Percentiles rank a stretch among this genome's conserved stretches.
Conservation (phyloP, 805 yeast species). For the Kazachstania martiniae region DNA sequence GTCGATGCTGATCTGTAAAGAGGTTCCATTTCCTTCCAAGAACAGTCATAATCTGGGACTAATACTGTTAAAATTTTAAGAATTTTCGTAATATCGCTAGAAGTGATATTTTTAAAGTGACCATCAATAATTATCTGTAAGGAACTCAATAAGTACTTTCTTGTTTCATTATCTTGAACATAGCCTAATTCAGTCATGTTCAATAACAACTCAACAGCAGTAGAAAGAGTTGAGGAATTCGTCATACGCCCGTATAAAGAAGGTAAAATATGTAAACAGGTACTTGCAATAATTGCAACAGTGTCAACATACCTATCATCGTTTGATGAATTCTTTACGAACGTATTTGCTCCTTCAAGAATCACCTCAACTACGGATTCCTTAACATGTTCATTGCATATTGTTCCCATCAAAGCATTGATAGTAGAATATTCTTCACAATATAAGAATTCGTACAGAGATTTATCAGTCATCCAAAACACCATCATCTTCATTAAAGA, state of each 20-base stretch:
- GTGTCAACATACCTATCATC: constrained; percentile 38
- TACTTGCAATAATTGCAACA: constrained; percentile 47
- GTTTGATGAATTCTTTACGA: constrained; percentile 34
- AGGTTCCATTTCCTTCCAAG: constrained; percentile 38
- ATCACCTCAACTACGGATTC: constrained; percentile 50
- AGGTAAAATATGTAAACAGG: constrained; percentile 43
- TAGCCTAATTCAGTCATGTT: constrained; percentile 47
- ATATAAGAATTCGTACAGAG: constrained; percentile 41
- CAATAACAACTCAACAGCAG: constrained; percentile 40
- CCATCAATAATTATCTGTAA: constrained; percentile 51
- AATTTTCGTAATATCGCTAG: constrained; percentile 44
- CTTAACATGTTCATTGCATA: constrained; percentile 49
- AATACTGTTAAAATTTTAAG: constrained; percentile 47
- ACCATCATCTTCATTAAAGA: constrained; percentile 57
- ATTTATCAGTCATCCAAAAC: constrained; percentile 41
- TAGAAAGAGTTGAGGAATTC: constrained; percentile 37
- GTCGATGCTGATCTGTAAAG: constrained; percentile 43
- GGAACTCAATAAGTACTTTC: constrained; percentile 42
- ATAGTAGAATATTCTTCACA: constrained; percentile 47
- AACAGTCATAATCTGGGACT: constrained; percentile 41
- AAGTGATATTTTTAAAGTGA: constrained; percentile 40
- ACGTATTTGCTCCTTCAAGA: constrained; percentile 41
- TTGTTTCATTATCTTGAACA: constrained; percentile 44
- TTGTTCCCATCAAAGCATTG: constrained; percentile 41
- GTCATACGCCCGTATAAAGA: constrained; percentile 31